phyloP scores from a whole-genome alignment of 305 asterid genomes.

The Fraxinus latifolia region DNA sequence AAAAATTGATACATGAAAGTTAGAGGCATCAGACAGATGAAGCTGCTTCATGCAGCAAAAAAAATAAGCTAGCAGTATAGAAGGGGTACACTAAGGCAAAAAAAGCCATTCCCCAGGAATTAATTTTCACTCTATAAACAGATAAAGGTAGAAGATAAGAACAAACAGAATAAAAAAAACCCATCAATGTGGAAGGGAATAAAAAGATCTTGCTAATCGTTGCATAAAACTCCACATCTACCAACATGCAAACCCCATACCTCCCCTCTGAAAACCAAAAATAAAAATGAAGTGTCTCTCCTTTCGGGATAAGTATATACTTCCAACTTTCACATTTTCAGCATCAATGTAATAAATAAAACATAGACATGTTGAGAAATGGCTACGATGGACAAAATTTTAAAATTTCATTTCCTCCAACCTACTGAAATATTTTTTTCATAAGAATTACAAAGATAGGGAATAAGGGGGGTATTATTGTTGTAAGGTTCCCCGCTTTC shows the following conservation, averaged over 20 bases:
- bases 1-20: conserved; percentile 23
- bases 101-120: neutral
- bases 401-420: neutral
- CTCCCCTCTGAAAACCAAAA: neutral
- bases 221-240: neutral
- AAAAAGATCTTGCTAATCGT: neutral
- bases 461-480: neutral
- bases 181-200: neutral
- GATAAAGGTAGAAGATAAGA: neutral
- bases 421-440: neutral
- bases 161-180: neutral
- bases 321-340: neutral
- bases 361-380: neutral
- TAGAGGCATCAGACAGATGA: conserved; percentile 16
- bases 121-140: neutral
- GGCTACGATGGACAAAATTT: neutral
- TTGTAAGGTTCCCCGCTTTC: neutral
- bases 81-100: neutral
- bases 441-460: neutral
- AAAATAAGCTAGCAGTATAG: conserved; percentile 7
- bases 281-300: neutral
- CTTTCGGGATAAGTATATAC: neutral
- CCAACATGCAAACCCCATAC: neutral
- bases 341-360: neutral
- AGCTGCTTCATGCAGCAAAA: conserved; percentile 19